Conservation (phyloP, 805 yeast genomes). For the Ogataea kodamae region DNA sequence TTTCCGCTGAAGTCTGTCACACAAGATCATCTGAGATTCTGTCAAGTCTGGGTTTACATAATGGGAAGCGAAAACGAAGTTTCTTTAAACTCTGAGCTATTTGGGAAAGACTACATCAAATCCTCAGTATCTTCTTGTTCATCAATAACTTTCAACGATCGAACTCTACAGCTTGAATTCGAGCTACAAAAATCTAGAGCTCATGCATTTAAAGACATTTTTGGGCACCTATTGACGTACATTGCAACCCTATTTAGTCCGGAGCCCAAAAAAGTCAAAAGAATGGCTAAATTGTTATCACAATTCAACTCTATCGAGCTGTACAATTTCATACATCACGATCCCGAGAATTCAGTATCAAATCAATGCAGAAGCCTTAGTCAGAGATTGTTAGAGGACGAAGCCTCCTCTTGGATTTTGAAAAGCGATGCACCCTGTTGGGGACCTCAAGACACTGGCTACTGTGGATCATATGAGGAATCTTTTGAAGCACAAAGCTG, state of each 20-base stretch:
- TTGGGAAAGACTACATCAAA: conserved; percentile 33
- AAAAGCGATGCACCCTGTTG: conserved; percentile 37
- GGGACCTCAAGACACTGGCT: conserved; percentile 20
- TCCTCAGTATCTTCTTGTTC: conserved; percentile 38
- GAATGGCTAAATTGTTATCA: conserved; percentile 40
- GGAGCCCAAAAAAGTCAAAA: conserved; percentile 12
- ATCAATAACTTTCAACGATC: conserved; percentile 16
- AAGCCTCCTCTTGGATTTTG: conserved; percentile 39
- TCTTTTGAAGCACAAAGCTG: conserved; percentile 31
- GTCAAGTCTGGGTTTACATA: conserved; percentile 50
- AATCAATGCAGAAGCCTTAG: conserved; percentile 46
- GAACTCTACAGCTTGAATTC: conserved; percentile 45
- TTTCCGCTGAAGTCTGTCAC: conserved; percentile 31
- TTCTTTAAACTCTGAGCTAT: conserved; percentile 44
- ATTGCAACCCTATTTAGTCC: conserved; percentile 18
- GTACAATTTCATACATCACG: conserved; percentile 43
- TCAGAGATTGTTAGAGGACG: conserved; percentile 37
- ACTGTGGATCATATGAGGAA: conserved; percentile 33
- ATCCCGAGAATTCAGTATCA: conserved; percentile 37
- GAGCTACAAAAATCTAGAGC: conserved; percentile 46
- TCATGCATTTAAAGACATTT: conserved; percentile 33
- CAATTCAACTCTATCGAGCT: conserved; percentile 47
- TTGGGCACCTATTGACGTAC: conserved; percentile 35
- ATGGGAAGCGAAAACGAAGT: conserved; percentile 61
- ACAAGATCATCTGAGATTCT: conserved; percentile 30